Base-by-base conservation (phyloP, 305 asterid genomes). In the Lippia alba region DNA sequence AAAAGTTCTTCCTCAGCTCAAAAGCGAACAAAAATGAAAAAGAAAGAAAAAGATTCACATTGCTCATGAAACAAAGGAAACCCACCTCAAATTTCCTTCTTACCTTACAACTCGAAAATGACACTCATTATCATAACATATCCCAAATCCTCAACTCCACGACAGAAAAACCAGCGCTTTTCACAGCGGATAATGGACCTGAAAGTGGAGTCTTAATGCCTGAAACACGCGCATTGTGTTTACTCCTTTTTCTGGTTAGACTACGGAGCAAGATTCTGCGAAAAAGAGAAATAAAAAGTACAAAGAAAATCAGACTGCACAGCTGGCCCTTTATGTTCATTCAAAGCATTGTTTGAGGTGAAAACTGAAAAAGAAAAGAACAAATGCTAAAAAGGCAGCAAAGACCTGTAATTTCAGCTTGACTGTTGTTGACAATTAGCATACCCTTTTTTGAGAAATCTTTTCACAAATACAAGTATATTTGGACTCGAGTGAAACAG, bases 321-420 rank as follows among this genome's bases (percentile, higher is more conserved):
- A 74, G 76, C 76, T 78, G 79, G 65, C 79, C 57, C 57, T 73
- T 78, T 76, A 16, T 69, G 54, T 39, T 63, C 57, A 62, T 68
- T 73, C 76, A 73, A 78, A 76, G 78, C 63, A 51, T 10, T 48
- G 61, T 64, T 56, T 36, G 41, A 36, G 9, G 9, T 36, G 72
- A 67, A 51, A 53, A 34, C 30, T 24, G n/a, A n/a, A 41, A 41
- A 9, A 16, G 41, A 65, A 66, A 63, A 64, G 55, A 78, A 66
- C 39, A 64, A 69, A 73, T 34, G 12, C 15, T 48, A 5, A 46
- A 54, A 65, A 57, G 18, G 63, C 34, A 18, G 66, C 44, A 64
- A 56, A 70, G 81, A 80, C 84, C 71, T 65, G 75, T 80, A 60
- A 32, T 69, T 68, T 72, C 77, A 60, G 61, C 69, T 66, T 70